Conservation (phyloP, 2,329 filamentous ascomycete genomes). For the Cryphonectria nitschkei region DNA sequence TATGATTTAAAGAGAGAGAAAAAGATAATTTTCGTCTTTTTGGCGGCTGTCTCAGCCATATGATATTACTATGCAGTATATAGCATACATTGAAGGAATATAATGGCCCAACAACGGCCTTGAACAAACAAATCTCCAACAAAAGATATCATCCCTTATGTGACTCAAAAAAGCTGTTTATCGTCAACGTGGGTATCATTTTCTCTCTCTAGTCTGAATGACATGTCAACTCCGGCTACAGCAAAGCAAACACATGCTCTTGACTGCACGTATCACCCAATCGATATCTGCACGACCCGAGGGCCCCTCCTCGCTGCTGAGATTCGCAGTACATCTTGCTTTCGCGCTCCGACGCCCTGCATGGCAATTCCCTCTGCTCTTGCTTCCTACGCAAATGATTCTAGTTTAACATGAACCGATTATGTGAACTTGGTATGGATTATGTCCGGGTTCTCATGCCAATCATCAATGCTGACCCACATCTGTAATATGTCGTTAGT, state of each 20-base stretch:
- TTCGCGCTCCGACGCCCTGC: slow-evolving; percentile 15
- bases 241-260: slow-evolving; percentile 19
- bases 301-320: neutral
- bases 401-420: slow-evolving; percentile 24
- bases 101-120: neutral
- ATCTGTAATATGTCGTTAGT: slow-evolving; percentile 63
- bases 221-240: slow-evolving; percentile 28
- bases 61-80: neutral
- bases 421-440: slow-evolving; percentile 98
- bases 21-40: neutral
- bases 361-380: slow-evolving; percentile 2
- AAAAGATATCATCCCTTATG: neutral
- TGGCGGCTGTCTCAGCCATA: neutral
- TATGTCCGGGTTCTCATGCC: slow-evolving; percentile 99
- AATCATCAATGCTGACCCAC: slow-evolving; percentile 99
- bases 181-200: slow-evolving; percentile 30
- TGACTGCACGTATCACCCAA: slow-evolving; percentile 24
- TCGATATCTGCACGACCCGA: slow-evolving; percentile 9
- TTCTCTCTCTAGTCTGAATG: slow-evolving; percentile 27
- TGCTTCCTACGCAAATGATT: neutral
- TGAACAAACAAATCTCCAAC: neutral
- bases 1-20: too few relatives aligned
- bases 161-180: neutral
- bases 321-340: slow-evolving; percentile 11
- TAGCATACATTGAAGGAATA: neutral